phyloP scores from a whole-genome alignment of 257 asterid genomes.

The Nicotiana tomentosiformis region DNA sequence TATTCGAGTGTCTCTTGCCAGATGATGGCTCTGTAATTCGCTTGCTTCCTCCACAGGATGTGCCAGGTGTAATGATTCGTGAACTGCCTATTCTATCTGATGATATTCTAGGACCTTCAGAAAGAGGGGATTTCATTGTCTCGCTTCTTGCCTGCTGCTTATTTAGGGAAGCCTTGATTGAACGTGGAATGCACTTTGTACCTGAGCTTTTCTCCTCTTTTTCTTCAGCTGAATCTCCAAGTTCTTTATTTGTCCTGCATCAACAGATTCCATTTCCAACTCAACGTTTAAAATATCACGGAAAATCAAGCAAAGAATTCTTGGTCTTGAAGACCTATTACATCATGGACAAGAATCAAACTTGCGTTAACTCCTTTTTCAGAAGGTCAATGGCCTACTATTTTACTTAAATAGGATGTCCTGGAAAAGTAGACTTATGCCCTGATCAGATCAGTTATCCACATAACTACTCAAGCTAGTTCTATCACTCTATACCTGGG shows the following conservation, averaged over 20 bases:
- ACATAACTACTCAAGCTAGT: not conserved
- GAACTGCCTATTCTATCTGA: conserved; percentile 60
- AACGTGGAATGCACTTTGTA: conserved; percentile 74
- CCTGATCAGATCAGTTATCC: not conserved
- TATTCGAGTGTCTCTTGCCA: conserved; percentile 27
- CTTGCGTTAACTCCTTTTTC: not conserved
- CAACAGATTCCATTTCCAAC: conserved; percentile 2
- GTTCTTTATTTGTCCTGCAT: conserved; percentile 51
- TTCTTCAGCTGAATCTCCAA: conserved; percentile 45
- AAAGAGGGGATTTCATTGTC: conserved; percentile 83
- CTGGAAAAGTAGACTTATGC: not conserved
- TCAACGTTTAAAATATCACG: conserved; percentile 4
- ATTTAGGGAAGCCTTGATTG: conserved; percentile 64
- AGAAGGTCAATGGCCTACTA: not conserved
- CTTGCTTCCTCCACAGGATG: conserved; percentile 73
- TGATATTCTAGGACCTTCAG: conserved; percentile 89
- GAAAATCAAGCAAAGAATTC: not conserved
- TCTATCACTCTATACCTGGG: not conserved
- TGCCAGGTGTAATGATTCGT: conserved; percentile 40
- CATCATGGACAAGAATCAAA: not conserved
- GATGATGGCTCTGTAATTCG: conserved; percentile 55
- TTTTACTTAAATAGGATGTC: not conserved
- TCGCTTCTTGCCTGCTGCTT: conserved; percentile 75
- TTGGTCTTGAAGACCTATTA: not conserved
- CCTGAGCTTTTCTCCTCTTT: conserved; percentile 44